Percentiles rank a stretch among this genome's conserved stretches.
phyloP scores from a whole-genome alignment of 352 stramenopile species.

The Phytophthora colocasiae region DNA sequence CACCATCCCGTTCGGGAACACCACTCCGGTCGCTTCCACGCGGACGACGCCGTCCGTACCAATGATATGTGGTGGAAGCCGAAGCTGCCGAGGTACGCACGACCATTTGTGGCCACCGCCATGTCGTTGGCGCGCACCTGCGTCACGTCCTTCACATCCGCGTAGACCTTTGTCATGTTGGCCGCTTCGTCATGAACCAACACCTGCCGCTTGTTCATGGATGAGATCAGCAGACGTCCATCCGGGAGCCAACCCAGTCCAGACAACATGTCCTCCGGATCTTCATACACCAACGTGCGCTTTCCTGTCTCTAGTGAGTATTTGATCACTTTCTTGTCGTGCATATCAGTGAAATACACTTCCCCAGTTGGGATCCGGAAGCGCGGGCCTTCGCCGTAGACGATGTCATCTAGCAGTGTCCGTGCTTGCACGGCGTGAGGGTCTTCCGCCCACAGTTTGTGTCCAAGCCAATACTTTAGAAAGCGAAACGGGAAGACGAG shows the following conservation, averaged over 20 bases:
- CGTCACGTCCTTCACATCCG: constrained; percentile 58
- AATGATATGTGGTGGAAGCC: constrained; percentile 62
- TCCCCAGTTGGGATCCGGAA: constrained; percentile 58
- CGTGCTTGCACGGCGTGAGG: constrained; percentile 22
- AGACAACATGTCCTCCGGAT: constrained; percentile 56
- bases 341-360: constrained; percentile 80
- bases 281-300: constrained; percentile 50
- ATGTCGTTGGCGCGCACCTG: constrained; percentile 68
- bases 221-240: constrained; percentile 62
- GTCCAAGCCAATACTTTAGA: constrained; percentile 40
- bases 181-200: constrained; percentile 47
- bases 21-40: constrained; percentile 60
- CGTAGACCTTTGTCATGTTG: constrained; percentile 48
- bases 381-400: constrained; percentile 68
- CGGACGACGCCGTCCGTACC: constrained; percentile 48
- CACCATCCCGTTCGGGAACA: constrained; percentile 79
- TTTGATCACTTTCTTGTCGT: constrained; percentile 61
- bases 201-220: constrained; percentile 57
- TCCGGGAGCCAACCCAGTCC: constrained; percentile 73
- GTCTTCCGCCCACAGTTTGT: constrained; percentile 30
- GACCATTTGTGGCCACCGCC: constrained; percentile 53
- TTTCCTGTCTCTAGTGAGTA: constrained; percentile 54
- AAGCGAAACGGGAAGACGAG: constrained; percentile 45
- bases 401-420: constrained; percentile 34
- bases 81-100: constrained; percentile 71